phyloP scores from a whole-genome alignment of 1,139 yeast species.

The Pichia kudriavzevii region DNA sequence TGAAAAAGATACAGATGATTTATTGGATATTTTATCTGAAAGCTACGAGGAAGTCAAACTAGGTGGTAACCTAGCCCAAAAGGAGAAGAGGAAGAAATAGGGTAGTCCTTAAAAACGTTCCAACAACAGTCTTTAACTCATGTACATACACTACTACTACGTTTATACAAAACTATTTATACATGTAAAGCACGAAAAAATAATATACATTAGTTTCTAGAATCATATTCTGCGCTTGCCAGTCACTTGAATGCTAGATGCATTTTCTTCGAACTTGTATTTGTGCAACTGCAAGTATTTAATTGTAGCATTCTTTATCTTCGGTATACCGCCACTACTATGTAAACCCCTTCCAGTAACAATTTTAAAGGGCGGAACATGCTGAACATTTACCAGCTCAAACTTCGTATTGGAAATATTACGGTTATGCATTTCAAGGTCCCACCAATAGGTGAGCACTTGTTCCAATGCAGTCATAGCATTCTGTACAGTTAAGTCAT shows the following conservation, averaged over 20 bases:
- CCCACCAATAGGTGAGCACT: conserved; percentile 49
- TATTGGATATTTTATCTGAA: conserved; percentile 25
- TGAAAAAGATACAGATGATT: conserved; percentile 25
- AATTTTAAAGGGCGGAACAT: conserved; percentile 35
- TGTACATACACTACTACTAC: too few species aligned
- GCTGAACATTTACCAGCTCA: conserved; percentile 28
- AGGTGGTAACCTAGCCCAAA: conserved; percentile 29
- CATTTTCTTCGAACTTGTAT: conserved; percentile 38
- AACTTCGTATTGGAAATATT: conserved; percentile 33
- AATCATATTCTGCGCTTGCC: conserved; percentile 32
- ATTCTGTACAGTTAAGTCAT: conserved; percentile 37
- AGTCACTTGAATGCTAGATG: conserved; percentile 37
- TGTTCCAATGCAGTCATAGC: conserved; percentile 34
- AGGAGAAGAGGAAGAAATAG: conserved; percentile 24
- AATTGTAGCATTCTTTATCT: conserved; percentile 35
- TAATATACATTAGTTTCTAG: neutral
- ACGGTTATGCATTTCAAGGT: conserved; percentile 36
- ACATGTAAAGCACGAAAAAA: neutral
- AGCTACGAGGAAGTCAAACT: conserved; percentile 27
- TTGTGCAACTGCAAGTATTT: conserved; percentile 30
- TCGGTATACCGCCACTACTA: conserved; percentile 44
- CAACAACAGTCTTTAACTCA: too few species aligned
- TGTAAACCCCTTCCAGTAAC: conserved; percentile 62
- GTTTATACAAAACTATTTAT: conserved; percentile 3
- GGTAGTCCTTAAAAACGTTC: neutral